These are phyloP conservation scores for Artemisia tridentata DNA, from an alignment of 129 eudicot species.

Conservation along the genomic window DNA sequence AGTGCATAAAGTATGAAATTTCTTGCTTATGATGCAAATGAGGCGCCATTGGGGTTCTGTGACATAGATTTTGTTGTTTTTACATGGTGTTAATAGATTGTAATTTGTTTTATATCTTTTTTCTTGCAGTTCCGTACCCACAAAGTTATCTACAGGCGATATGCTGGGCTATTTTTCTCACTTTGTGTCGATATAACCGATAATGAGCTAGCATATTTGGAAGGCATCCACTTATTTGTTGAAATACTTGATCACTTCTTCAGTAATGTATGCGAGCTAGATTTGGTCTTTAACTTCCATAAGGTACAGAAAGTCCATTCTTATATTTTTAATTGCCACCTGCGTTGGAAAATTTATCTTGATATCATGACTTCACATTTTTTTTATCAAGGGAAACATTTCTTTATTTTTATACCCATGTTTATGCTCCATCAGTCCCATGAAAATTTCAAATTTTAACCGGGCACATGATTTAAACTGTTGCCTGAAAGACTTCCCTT, in stretches of 20 bases:
- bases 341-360: too few relatives aligned
- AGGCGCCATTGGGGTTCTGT: not conserved
- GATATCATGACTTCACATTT: too few relatives aligned
- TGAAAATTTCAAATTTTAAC: slow-evolving; percentile 3
- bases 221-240: slow-evolving; percentile 83
- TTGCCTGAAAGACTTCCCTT: too few relatives aligned
- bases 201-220: slow-evolving; percentile 80
- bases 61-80: not conserved
- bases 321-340: not conserved
- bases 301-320: slow-evolving; percentile 46
- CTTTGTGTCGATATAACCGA: slow-evolving; percentile 89
- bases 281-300: slow-evolving; percentile 88
- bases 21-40: too few relatives aligned
- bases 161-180: slow-evolving; percentile 93
- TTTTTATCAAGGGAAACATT: too few relatives aligned
- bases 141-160: slow-evolving; percentile 91
- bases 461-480: not conserved
- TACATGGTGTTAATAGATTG: not conserved
- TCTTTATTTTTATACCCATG: too few relatives aligned
- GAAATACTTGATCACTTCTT: slow-evolving; percentile 92
- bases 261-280: slow-evolving; percentile 93
- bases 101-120: slow-evolving; percentile 7
- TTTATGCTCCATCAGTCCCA: not conserved
- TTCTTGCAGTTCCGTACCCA: slow-evolving; percentile 83
- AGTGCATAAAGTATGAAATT: too few relatives aligned